Evolutionary conservation across 116 monocot genomes (phyloP).

Genomic region (Trichopus zeylanicus): DNA sequence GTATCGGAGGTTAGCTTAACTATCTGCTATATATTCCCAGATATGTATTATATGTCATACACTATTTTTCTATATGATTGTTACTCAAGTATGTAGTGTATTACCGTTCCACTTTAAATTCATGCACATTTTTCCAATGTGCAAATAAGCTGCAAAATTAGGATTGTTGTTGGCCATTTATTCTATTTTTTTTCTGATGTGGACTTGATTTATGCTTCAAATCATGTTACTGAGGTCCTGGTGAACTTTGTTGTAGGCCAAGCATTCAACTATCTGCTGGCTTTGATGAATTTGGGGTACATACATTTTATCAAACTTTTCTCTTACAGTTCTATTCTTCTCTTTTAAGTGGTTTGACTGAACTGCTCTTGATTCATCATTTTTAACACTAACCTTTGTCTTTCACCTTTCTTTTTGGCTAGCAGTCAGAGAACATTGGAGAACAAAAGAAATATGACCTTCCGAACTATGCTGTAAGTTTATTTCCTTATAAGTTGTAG

Average conservation of each 20-base stretch:
- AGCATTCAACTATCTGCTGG: constrained; percentile 12
- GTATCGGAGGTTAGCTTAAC: constrained; percentile 52
- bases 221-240: not conserved
- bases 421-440: constrained; percentile 19
- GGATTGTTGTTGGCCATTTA: not conserved
- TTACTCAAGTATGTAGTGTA: not conserved
- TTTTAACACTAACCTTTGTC: not conserved
- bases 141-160: not conserved
- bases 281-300: constrained; percentile 33
- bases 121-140: not conserved
- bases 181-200: not conserved
- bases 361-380: not conserved
- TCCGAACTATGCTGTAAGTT: constrained; percentile 74
- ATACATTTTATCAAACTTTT: no score
- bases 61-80: not conserved
- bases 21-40: not conserved
- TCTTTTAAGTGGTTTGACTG: not conserved
- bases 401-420: constrained; percentile 1
- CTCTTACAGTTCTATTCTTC: not conserved
- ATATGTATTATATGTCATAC: not conserved
- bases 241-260: constrained; percentile 31
- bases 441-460: constrained; percentile 28
- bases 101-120: not conserved
- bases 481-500: no score
- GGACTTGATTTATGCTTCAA: not conserved